Base-by-base conservation (phyloP, 1,284 basidiomycete species). In the Apiotrichum sp. region DNA sequence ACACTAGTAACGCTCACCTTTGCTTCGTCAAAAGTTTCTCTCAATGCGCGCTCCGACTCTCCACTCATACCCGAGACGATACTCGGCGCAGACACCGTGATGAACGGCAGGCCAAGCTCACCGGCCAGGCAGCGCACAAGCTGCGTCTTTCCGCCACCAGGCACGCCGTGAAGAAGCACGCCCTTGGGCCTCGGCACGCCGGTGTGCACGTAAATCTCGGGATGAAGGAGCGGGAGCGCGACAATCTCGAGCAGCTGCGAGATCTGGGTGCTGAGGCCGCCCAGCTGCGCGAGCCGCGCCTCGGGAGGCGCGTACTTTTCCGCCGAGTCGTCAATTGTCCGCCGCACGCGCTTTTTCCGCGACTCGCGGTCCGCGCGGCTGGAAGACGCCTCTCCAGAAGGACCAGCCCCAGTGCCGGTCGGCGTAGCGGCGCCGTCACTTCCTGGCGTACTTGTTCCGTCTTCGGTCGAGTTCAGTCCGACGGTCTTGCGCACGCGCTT, bases 21-120 rank as follows among this genome's bases (percentile, higher is more conserved):
- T 6, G 92, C 93, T 74, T 96, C 91, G 43, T 97, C 95, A 70
- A 98, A 98, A 0, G 91, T 93, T 68, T 98, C 95, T 46, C 95
- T 80, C 14, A 98, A 78, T 0, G 92, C 93, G 78, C 95, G 96
- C 74, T 98, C 95, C 0, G 89, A 93, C 77, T 98, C 95, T 56
- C 95, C 95, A 0, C 91, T 96, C 87, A 98, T 97, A 1, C 95
- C 95, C 0, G 89, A 93, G 1, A 98, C 93, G 59, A 98, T 88
- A 0, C 88, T 89, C 0, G 95, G 95, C 0, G 95, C 93, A 4
- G 91, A 93, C 55, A 98, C 85, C 52, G 81, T 89, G 62, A 98
- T 90, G 71, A 98, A 97, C 0, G 93, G 95, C 3, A 97, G 82
- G 1, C 85, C 87, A 1, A 96, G 80, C 78, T 96, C 90, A 56